These are phyloP conservation scores for Raphanus raphanistrum DNA, from an alignment of 345 rosid genomes.

Conservation along the genomic window DNA sequence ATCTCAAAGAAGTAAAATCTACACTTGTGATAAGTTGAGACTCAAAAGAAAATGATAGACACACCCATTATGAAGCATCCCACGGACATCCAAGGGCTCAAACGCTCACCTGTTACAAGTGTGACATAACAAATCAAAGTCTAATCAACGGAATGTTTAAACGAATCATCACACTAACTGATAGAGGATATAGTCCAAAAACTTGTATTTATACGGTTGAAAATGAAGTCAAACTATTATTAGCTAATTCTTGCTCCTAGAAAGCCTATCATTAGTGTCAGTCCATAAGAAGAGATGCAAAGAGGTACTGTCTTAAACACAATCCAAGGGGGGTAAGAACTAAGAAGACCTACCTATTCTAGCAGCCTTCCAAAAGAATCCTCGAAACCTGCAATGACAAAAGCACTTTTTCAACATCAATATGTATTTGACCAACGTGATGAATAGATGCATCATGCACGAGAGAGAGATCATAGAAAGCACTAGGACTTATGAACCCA, in stretches of 20 bases:
- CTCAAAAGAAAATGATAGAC: conserved; percentile 79
- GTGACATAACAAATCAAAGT: conserved; percentile 4
- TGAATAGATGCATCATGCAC: neutral
- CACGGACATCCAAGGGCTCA: conserved; percentile 90
- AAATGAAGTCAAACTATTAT: neutral
- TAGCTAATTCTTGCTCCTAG: neutral
- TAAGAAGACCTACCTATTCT: conserved; percentile 68
- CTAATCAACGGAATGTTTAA: neutral
- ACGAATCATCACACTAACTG: neutral
- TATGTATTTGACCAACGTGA: neutral
- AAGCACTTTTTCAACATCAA: neutral
- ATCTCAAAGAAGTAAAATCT: conserved; percentile 25
- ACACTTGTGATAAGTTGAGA: conserved; percentile 3
- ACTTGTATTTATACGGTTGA: neutral
- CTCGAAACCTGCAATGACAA: conserved; percentile 65
- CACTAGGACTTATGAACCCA: neutral
- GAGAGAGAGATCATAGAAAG: neutral
- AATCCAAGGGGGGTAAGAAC: neutral
- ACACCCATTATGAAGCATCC: conserved; percentile 95
- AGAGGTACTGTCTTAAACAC: neutral
- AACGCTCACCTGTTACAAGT: conserved; percentile 69
- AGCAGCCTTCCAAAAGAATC: conserved; percentile 97
- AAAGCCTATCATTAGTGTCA: conserved; percentile 3
- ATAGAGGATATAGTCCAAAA: neutral
- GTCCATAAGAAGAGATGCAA: neutral